phyloP scores from a whole-genome alignment of 2,329 filamentous ascomycete genomes.

The Colletotrichum lupini region DNA sequence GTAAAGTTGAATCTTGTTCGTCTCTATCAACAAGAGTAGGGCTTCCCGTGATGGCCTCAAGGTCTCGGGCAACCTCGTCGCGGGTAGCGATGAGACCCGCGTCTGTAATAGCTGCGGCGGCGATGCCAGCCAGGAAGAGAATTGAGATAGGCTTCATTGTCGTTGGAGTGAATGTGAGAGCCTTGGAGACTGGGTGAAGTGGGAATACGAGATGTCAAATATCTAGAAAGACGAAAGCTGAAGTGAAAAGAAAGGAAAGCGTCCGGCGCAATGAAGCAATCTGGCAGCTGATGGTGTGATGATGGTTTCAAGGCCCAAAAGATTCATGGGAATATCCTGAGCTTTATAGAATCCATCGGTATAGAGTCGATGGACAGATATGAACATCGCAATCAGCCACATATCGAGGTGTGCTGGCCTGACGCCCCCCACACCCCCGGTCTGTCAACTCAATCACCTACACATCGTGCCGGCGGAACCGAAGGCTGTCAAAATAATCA shows the following conservation, averaged over 20 bases:
- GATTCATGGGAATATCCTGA: background rate
- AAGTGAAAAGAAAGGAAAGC: conserved; percentile 8
- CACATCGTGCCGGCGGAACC: background rate
- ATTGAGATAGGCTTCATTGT: conserved; percentile 27
- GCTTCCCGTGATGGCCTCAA: background rate
- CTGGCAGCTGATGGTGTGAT: background rate
- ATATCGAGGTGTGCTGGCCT: background rate
- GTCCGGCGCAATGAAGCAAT: conserved; percentile 2
- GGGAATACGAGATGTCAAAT: background rate
- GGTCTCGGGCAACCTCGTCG: background rate
- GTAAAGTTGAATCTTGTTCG: background rate
- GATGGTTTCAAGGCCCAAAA: background rate
- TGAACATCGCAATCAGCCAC: background rate
- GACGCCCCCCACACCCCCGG: background rate
- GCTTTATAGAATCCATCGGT: background rate
- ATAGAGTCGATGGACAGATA: background rate
- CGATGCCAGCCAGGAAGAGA: conserved; percentile 20
- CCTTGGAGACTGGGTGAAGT: background rate
- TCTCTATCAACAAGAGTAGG: background rate
- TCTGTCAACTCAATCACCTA: background rate
- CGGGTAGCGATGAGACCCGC: conserved; percentile 2
- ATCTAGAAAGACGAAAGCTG: background rate
- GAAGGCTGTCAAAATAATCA: background rate
- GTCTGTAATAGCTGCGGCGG: conserved; percentile 17
- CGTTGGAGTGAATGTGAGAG: background rate